phyloP scores from a whole-genome alignment of 345 rosid species.

The Trapa incisa region DNA sequence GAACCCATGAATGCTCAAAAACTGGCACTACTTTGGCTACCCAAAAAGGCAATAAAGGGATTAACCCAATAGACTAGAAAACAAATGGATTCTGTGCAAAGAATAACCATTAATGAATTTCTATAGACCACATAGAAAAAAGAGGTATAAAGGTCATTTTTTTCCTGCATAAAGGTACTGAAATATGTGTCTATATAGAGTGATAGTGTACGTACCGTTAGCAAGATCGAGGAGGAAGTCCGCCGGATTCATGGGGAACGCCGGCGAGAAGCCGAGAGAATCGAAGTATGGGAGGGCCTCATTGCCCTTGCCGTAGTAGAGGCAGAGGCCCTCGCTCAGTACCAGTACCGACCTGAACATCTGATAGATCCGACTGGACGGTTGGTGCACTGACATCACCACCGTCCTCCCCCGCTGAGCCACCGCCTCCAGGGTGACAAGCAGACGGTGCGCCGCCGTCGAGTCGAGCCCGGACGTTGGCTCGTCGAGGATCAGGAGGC shows the following conservation, averaged over 20 bases:
- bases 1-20: neutral
- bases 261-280: slow-evolving; percentile 74
- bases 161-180: no score
- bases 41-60: no score
- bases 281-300: slow-evolving; percentile 60
- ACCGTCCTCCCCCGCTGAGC: slow-evolving; percentile 67
- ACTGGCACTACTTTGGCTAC: neutral
- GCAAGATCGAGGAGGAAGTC: slow-evolving; percentile 97
- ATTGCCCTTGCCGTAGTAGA: slow-evolving; percentile 68
- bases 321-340: slow-evolving; percentile 60
- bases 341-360: slow-evolving; percentile 68
- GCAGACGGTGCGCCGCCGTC: slow-evolving; percentile 73
- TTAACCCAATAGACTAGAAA: no score
- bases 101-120: no score
- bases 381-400: slow-evolving; percentile 81
- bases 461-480: slow-evolving; percentile 95
- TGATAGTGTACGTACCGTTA: slow-evolving; percentile 49
- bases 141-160: no score
- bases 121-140: neutral
- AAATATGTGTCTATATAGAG: no score
- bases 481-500: slow-evolving; percentile 72
- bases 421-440: slow-evolving; percentile 40
- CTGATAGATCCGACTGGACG: slow-evolving; percentile 77
- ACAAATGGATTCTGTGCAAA: no score
- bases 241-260: slow-evolving; percentile 93